Conservation (phyloP, 2,329 filamentous ascomycete species). For the Aspergillus awamori region DNA sequence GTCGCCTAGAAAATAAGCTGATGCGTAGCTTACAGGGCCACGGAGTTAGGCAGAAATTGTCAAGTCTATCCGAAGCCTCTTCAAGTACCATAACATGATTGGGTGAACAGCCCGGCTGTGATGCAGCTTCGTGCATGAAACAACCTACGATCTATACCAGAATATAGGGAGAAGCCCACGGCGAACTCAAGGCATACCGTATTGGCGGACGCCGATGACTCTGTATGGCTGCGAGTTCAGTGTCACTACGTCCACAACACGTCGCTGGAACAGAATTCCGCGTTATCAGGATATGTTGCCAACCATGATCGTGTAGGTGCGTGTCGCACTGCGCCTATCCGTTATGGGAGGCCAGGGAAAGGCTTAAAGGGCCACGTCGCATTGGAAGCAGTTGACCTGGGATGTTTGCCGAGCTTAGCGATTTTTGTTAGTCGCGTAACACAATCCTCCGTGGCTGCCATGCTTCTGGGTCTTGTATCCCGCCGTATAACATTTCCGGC, state of each 20-base stretch:
- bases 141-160: constrained; percentile 5
- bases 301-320: constrained; percentile 20
- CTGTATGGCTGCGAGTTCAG: constrained; percentile 12
- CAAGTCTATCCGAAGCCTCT: neutral
- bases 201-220: constrained; percentile 3
- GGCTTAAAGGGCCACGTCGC: neutral
- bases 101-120: neutral
- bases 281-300: constrained; percentile 9
- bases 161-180: neutral
- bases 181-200: neutral
- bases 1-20: neutral
- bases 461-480: constrained; percentile 34
- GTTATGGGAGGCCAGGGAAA: constrained; percentile 10
- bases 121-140: constrained; percentile 17
- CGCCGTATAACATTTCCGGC: constrained; percentile 15
- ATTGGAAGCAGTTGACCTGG: constrained; percentile 11
- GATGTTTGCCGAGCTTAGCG: constrained; percentile 16
- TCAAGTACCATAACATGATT: constrained; percentile 1
- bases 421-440: constrained; percentile 26
- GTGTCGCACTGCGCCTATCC: constrained; percentile 22
- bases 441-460: constrained; percentile 37
- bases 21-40: neutral
- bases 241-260: constrained; percentile 14
- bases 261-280: constrained; percentile 9
- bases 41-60: neutral